phyloP scores from a whole-genome alignment of 2,329 filamentous ascomycete species.

The Tolypocladium endophyticum region DNA sequence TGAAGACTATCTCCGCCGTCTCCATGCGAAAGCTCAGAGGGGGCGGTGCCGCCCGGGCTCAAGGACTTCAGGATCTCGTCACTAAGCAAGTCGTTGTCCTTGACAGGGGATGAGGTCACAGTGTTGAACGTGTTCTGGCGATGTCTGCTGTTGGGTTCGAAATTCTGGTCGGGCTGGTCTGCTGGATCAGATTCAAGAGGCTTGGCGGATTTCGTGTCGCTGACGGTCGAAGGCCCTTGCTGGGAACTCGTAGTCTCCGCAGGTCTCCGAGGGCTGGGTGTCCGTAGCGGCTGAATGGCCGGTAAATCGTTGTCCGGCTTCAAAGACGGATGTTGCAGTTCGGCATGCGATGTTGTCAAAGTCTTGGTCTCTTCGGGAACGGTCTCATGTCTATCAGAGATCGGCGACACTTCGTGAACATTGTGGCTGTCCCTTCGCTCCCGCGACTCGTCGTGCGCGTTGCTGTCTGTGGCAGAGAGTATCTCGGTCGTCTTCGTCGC shows the following conservation, averaged over 20 bases:
- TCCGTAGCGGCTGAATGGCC: constrained; percentile 21
- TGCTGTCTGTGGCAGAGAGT: not conserved
- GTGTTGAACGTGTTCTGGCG: constrained; percentile 37
- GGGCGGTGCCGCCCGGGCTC: constrained; percentile 31
- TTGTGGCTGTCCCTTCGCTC: not conserved
- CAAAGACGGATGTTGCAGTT: constrained; percentile 3
- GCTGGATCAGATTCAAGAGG: constrained; percentile 1
- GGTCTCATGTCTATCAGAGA: not conserved
- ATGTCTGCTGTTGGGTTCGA: constrained; percentile 24
- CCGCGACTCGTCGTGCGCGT: too few relatives aligned
- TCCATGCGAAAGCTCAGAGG: constrained; percentile 5
- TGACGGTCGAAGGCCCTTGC: not conserved
- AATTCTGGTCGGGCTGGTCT: constrained; percentile 21
- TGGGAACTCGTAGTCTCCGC: constrained; percentile 13
- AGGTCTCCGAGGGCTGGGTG: constrained; percentile 17
- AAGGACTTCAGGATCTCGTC: constrained; percentile 68
- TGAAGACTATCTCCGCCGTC: constrained; percentile 8
- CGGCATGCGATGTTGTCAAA: not conserved
- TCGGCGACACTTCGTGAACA: not conserved
- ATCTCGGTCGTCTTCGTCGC: not conserved
- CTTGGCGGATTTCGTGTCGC: not conserved
- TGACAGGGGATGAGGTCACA: constrained; percentile 41
- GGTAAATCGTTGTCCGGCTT: constrained; percentile 8
- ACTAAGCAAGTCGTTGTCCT: constrained; percentile 60
- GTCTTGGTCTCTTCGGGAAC: not conserved